phyloP scores from a whole-genome alignment of 148 eudicot genomes.

The Diospyros lotus region DNA sequence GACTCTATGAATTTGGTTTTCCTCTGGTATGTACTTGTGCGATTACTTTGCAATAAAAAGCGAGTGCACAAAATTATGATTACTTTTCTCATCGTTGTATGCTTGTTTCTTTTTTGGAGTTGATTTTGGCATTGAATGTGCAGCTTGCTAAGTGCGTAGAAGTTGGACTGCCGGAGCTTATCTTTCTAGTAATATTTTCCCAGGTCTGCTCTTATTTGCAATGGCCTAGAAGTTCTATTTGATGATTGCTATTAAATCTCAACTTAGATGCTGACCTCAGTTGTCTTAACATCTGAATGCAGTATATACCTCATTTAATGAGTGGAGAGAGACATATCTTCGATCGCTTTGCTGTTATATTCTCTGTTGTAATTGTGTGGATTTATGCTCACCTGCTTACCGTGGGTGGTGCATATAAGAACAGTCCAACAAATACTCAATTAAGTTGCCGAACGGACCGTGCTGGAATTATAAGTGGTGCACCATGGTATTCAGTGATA shows the following conservation, averaged over 20 bases:
- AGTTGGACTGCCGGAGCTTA: slow-evolving; percentile 26
- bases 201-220: slow-evolving; percentile 11
- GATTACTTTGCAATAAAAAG: too few species aligned
- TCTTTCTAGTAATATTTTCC: slow-evolving; percentile 22
- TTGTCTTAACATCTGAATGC: slow-evolving; percentile 12
- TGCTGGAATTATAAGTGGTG: slow-evolving; percentile 69
- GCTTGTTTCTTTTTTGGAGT: background rate
- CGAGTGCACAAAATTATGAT: too few species aligned
- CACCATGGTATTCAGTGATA: slow-evolving; percentile 56
- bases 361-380: slow-evolving; percentile 85
- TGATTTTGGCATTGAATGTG: slow-evolving; percentile 12
- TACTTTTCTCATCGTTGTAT: background rate
- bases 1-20: slow-evolving; percentile 79
- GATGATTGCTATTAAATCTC: background rate
- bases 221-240: background rate
- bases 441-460: slow-evolving; percentile 86
- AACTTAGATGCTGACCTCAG: background rate
- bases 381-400: slow-evolving; percentile 81
- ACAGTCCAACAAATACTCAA: slow-evolving; percentile 57
- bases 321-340: slow-evolving; percentile 52
- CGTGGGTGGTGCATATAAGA: slow-evolving; percentile 81
- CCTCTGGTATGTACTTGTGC: slow-evolving; percentile 58
- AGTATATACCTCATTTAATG: slow-evolving; percentile 80
- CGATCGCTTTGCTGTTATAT: slow-evolving; percentile 74
- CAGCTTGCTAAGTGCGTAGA: slow-evolving; percentile 27